A percentile compares a stretch with the other conserved stretches of the same genome.
Conservation (phyloP, 108 stramenopile genomes). For the Schizochytrium sp. region DNA sequence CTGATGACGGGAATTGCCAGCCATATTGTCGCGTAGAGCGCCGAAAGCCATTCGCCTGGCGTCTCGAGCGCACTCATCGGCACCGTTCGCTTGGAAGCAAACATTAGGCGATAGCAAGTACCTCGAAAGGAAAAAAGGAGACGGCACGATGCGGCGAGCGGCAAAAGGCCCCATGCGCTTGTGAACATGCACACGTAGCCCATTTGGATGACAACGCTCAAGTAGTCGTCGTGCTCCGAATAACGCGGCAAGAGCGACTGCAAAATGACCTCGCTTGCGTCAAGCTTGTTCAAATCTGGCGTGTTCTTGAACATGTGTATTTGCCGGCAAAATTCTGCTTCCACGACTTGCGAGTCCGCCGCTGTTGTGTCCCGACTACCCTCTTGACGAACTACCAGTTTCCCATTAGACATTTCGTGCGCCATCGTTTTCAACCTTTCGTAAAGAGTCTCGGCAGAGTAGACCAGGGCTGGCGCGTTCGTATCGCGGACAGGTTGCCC, state of each 20-base stretch:
- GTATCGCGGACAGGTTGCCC: too few species aligned
- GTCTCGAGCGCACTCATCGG: neutral
- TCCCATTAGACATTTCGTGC: too few species aligned
- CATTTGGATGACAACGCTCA: neutral
- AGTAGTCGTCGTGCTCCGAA: neutral
- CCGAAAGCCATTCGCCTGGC: neutral
- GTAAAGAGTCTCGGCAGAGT: too few species aligned
- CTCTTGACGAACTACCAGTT: too few species aligned
- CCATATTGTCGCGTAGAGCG: neutral
- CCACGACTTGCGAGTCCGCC: too few species aligned
- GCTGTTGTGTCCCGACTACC: too few species aligned
- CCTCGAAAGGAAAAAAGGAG: neutral
- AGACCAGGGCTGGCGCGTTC: too few species aligned
- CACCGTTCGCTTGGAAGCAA: neutral
- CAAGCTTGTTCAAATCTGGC: neutral
- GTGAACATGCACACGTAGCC: constrained; percentile 5
- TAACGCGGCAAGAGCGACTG: neutral
- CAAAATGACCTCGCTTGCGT: neutral
- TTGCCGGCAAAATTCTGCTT: neutral
- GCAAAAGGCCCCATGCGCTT: constrained; percentile 9
- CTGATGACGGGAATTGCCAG: constrained; percentile 1
- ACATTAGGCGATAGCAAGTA: constrained; percentile 1
- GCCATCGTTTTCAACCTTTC: too few species aligned
- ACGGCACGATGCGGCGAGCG: neutral
- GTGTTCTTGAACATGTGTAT: neutral